Base-by-base conservation (phyloP, 2,329 filamentous ascomycete species). In the Colletotrichum sp. region DNA sequence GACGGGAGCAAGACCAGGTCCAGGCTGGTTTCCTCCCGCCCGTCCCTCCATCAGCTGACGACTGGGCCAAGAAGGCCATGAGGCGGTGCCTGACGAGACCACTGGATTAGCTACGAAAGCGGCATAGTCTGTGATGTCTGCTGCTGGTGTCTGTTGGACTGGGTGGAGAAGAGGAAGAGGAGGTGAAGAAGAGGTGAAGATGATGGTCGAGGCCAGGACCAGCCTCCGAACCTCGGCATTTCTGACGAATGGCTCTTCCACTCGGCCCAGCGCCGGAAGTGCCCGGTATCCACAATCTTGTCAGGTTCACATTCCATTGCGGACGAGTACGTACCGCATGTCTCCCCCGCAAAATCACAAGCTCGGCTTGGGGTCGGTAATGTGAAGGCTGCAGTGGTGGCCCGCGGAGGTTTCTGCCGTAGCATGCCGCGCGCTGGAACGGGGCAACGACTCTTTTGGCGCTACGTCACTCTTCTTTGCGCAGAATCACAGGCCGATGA, bases 301-400 rank as follows among this genome's bases (percentile, higher is more conserved):
- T 32, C 15, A 39, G 36, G 36, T 39, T 39, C 36, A 32, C 32
- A 34, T 34, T 34, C 32, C 32, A 39, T 39, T 39, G 36, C 55
- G 34, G 39, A 32, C 22, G 32, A 13, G 16, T 60, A 39, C 36
- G 66, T 39, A 57, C 57, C 44, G 34, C 22, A 63, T 61, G 32
- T 71, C 77, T 76, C 78, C 88, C 88, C 88, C 88, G 88, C 88
- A 89, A 87, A 86, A 87, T 90, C 88, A 90, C 88, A 90, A 90
- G 88, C 88, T 90, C 88, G 88, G 88, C 85, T 87, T 82, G 79
- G 81, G 77, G 83, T 90, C 88, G 88, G 88, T 83, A 87, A 52
- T 52, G 44, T 22, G 44, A 52, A 88, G 83, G 79, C 76, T 44
- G 78, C 68, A 70, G 69, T 65, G 63, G 25, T 65, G 63, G 25